These are phyloP conservation scores for Fusarium nanum DNA, from an alignment of 2,329 filamentous ascomycete species.

Conservation along the genomic window DNA sequence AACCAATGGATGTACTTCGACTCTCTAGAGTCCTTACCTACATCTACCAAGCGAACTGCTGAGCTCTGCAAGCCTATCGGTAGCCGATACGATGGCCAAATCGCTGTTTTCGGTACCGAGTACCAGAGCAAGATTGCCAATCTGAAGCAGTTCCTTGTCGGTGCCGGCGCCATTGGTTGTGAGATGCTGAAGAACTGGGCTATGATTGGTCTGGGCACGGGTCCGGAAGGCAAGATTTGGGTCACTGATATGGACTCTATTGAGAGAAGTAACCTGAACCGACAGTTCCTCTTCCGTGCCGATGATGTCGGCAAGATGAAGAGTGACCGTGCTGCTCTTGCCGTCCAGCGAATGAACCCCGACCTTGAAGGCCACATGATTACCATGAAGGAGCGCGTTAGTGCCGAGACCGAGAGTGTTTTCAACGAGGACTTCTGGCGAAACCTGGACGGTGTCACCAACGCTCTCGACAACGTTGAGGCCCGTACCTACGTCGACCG, in stretches of 20 bases:
- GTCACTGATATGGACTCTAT: constrained; percentile 99
- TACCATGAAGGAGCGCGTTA: constrained; percentile 88
- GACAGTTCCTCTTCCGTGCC: constrained; percentile 94
- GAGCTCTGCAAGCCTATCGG: constrained; percentile 88
- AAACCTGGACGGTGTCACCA: constrained; percentile 88
- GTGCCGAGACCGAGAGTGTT: constrained; percentile 89
- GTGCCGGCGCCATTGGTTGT: constrained; percentile 95
- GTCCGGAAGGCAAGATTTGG: constrained; percentile 86
- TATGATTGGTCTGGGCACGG: constrained; percentile 94
- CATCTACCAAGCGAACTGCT: constrained; percentile 78
- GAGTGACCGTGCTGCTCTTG: constrained; percentile 91
- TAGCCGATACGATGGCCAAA: constrained; percentile 94
- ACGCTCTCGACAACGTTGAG: constrained; percentile 97
- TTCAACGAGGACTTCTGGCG: constrained; percentile 97
- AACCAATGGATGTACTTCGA: constrained; percentile 98
- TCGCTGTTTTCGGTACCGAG: constrained; percentile 92
- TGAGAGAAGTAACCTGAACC: constrained; percentile 98
- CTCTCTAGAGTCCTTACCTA: constrained; percentile 93
- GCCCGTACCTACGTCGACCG: constrained; percentile 96
- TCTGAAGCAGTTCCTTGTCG: constrained; percentile 91
- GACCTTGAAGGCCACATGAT: constrained; percentile 88
- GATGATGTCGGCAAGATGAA: constrained; percentile 96
- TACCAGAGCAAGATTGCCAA: constrained; percentile 95
- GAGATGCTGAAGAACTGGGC: constrained; percentile 99
- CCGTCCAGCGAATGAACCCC: constrained; percentile 96